These are phyloP conservation scores for Piedraia hortae DNA, from an alignment of 2,329 filamentous ascomycete genomes.

Conservation along the genomic window DNA sequence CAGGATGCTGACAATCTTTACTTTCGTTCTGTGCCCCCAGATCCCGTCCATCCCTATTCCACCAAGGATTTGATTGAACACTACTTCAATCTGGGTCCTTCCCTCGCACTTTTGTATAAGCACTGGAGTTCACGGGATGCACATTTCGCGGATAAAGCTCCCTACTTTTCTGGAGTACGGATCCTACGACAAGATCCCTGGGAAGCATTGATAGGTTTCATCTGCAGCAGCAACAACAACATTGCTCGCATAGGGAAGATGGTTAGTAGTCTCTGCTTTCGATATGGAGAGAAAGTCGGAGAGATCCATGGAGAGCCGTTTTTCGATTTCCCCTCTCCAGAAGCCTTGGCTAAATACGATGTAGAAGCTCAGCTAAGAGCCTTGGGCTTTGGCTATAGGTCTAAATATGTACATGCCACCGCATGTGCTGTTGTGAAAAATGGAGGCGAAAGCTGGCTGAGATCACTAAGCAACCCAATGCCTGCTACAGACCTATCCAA, in stretches of 20 bases:
- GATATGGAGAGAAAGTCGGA: conserved; percentile 58
- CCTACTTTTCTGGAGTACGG: conserved; percentile 67
- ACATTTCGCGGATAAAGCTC: conserved; percentile 72
- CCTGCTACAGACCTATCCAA: conserved; percentile 31
- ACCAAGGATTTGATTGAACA: conserved; percentile 47
- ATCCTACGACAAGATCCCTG: conserved; percentile 88
- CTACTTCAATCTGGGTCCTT: conserved; percentile 67
- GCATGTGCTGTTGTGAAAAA: conserved; percentile 44
- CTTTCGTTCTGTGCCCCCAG: conserved; percentile 41
- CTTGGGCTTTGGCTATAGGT: conserved; percentile 81
- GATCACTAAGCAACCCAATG: conserved; percentile 50
- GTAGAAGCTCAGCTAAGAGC: conserved; percentile 58
- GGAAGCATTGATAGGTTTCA: conserved; percentile 83
- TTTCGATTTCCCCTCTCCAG: conserved; percentile 64
- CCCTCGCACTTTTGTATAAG: conserved; percentile 48
- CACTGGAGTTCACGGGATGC: conserved; percentile 66
- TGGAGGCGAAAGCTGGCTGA: conserved; percentile 35
- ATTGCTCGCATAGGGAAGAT: conserved; percentile 87
- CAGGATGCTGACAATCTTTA: conserved; percentile 58
- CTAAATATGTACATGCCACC: conserved; percentile 74
- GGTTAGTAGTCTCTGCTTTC: conserved; percentile 70
- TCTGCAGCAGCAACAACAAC: conserved; percentile 98
- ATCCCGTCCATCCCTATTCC: conserved; percentile 10
- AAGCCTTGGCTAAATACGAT: conserved; percentile 39
- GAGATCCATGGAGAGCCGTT: conserved; percentile 35